Conservation (phyloP, 345 rosid genomes). For the Leavenworthia alabamica region DNA sequence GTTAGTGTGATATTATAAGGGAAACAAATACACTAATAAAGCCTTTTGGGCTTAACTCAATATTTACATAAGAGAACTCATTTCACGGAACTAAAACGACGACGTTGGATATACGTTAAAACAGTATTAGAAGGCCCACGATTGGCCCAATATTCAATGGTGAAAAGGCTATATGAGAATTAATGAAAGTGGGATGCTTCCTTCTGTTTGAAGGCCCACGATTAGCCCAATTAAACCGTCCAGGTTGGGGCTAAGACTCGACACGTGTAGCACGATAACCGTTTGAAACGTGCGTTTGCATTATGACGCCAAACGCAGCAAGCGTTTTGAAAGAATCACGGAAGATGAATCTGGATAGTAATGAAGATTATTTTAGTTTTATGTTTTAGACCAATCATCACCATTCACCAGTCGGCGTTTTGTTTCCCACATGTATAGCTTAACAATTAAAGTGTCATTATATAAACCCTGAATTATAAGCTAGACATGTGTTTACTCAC, state of each 20-base stretch:
- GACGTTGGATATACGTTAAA: constrained; percentile 6
- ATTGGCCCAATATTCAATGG: constrained; percentile 12
- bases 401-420: constrained; percentile 16
- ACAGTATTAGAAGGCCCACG: constrained; percentile 38
- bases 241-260: neutral
- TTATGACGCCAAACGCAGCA: constrained; percentile 72
- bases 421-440: constrained; percentile 23
- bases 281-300: constrained; percentile 55
- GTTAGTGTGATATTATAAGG: too few relatives aligned
- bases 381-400: neutral
- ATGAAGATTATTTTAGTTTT: neutral
- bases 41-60: neutral
- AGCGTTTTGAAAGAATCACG: constrained; percentile 59
- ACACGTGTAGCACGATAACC: constrained; percentile 22
- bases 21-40: neutral
- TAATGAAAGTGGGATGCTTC: constrained; percentile 50
- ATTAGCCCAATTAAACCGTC: constrained; percentile 5
- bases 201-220: constrained; percentile 62
- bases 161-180: constrained; percentile 63
- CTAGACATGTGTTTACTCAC: too few relatives aligned
- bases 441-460: too few relatives aligned
- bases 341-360: neutral
- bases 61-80: neutral
- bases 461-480: too few relatives aligned
- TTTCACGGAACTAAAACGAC: neutral